phyloP scores from a whole-genome alignment of 2,329 filamentous ascomycete genomes.

The Pezicula rhizophila region DNA sequence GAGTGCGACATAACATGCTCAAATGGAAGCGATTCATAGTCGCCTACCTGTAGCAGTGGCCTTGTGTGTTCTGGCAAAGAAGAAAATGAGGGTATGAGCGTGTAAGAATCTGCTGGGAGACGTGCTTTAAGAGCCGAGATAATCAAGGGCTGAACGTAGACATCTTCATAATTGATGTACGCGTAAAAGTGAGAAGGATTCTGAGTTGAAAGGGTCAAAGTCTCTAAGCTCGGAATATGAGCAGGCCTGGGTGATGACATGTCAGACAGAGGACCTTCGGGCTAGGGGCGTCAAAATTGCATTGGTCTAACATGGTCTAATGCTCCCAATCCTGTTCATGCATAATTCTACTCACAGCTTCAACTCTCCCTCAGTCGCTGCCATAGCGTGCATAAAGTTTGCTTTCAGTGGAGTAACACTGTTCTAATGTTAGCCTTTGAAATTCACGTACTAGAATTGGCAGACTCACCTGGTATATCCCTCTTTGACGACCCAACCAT shows the following conservation, averaged over 20 bases:
- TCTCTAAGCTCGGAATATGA: conserved; percentile 8
- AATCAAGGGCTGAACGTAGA: conserved; percentile 84
- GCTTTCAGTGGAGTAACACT: conserved; percentile 88
- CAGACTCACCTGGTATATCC: conserved; percentile 70
- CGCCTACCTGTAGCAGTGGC: conserved; percentile 63
- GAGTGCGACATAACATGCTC: conserved; percentile 61
- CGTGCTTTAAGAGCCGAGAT: conserved; percentile 61
- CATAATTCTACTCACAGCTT: conserved; percentile 66
- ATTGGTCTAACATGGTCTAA: conserved; percentile 28
- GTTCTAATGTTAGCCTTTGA: conserved; percentile 15
- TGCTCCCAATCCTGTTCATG: conserved; percentile 22
- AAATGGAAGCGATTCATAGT: conserved; percentile 87
- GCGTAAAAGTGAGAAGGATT: conserved; percentile 52
- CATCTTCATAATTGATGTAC: conserved; percentile 76
- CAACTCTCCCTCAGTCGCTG: conserved; percentile 64
- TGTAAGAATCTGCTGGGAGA: conserved; percentile 49
- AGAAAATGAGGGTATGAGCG: conserved; percentile 46
- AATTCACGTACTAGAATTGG: conserved; percentile 1
- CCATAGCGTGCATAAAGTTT: conserved; percentile 78
- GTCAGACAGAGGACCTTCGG: conserved; percentile 15
- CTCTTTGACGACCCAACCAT: conserved; percentile 88
- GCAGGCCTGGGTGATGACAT: conserved; percentile 11
- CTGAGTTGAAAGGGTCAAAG: conserved; percentile 20
- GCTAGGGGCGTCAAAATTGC: conserved; percentile 11
- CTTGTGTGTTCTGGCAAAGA: conserved; percentile 14